A percentile compares a stretch with the other conserved stretches of the same genome.
Evolutionary conservation across 2,329 filamentous ascomycete species (phyloP).

Genomic region (Karstenula rhodostoma): DNA sequence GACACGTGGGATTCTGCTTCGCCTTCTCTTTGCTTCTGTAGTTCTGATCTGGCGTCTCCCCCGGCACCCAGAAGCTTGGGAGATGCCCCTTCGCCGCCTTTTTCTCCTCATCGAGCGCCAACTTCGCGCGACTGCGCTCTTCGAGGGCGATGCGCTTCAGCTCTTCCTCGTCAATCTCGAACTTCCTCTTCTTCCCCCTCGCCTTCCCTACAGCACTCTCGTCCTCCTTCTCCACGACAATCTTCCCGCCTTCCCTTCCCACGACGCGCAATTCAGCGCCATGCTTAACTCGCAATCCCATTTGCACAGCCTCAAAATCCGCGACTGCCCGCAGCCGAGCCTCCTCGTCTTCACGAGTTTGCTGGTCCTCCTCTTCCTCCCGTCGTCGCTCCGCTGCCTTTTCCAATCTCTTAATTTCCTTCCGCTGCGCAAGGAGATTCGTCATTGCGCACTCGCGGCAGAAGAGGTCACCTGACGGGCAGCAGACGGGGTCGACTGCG

Average conservation of each 20-base stretch:
- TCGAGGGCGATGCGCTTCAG: conserved; percentile 72
- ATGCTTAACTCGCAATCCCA: conserved; percentile 60
- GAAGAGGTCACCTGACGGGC: conserved; percentile 82
- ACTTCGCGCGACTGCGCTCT: conserved; percentile 74
- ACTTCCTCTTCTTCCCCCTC: conserved; percentile 74
- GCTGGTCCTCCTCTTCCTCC: conserved; percentile 69
- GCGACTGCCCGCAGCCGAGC: conserved; percentile 73
- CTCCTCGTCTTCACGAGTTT: conserved; percentile 71
- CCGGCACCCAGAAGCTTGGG: conserved; percentile 93
- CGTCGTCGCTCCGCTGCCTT: conserved; percentile 69
- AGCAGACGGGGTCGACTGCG: conserved; percentile 83
- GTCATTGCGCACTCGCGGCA: conserved; percentile 92
- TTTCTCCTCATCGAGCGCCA: conserved; percentile 76
- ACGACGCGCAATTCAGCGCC: conserved; percentile 49
- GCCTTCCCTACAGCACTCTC: conserved; percentile 34
- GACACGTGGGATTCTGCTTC: conserved; percentile 78
- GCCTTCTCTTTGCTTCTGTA: conserved; percentile 56
- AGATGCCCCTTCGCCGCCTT: conserved; percentile 69
- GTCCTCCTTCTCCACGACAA: conserved; percentile 52
- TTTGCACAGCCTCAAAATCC: conserved; percentile 87
- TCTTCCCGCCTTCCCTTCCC: conserved; percentile 54
- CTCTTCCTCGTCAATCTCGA: conserved; percentile 80
- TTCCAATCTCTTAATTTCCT: conserved; percentile 86
- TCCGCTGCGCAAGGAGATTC: conserved; percentile 89
- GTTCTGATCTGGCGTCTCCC: conserved; percentile 71